Percentiles rank a stretch among this genome's conserved stretches.
phyloP scores from a whole-genome alignment of 2,329 filamentous ascomycete species.

The Fusarium devonianum region DNA sequence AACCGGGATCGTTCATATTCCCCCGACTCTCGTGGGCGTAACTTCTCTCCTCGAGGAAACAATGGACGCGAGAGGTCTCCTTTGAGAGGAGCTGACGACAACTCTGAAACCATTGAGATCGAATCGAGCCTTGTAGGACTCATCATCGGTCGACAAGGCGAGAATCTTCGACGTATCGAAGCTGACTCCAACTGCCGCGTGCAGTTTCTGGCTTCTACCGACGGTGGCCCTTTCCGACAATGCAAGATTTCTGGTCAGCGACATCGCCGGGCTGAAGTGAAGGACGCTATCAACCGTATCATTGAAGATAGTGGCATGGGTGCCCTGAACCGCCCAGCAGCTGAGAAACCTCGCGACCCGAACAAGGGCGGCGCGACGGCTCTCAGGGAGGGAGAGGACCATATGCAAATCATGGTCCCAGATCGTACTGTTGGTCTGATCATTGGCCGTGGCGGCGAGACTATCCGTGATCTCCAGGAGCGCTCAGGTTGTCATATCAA shows the following conservation, averaged over 20 bases:
- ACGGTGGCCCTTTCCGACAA: conserved; percentile 76
- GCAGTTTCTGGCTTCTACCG: conserved; percentile 82
- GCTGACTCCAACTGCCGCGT: conserved; percentile 82
- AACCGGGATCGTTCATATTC: conserved; percentile 78
- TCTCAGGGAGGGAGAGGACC: conserved; percentile 81
- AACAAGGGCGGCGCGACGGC: conserved; percentile 52
- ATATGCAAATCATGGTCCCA: conserved; percentile 92
- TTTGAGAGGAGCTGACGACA: conserved; percentile 66
- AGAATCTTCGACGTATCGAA: conserved; percentile 87
- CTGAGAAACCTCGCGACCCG: conserved; percentile 52
- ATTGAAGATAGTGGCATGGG: conserved; percentile 76
- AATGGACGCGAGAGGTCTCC: conserved; percentile 68
- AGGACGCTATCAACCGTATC: conserved; percentile 83
- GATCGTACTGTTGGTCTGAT: conserved; percentile 92
- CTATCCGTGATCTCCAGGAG: conserved; percentile 90
- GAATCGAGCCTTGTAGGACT: conserved; percentile 87
- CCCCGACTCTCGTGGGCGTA: conserved; percentile 62
- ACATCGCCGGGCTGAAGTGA: conserved; percentile 76
- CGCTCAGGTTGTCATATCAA: conserved; percentile 94
- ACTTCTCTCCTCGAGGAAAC: conserved; percentile 66
- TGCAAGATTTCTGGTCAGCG: conserved; percentile 84
- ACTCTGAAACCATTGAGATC: conserved; percentile 82
- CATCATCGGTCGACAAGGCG: conserved; percentile 89
- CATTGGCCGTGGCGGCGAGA: conserved; percentile 92
- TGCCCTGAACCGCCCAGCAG: conserved; percentile 55